Evolutionary conservation across 2,329 filamentous ascomycete species (phyloP).

Genomic region (Aspergillus proliferans): DNA sequence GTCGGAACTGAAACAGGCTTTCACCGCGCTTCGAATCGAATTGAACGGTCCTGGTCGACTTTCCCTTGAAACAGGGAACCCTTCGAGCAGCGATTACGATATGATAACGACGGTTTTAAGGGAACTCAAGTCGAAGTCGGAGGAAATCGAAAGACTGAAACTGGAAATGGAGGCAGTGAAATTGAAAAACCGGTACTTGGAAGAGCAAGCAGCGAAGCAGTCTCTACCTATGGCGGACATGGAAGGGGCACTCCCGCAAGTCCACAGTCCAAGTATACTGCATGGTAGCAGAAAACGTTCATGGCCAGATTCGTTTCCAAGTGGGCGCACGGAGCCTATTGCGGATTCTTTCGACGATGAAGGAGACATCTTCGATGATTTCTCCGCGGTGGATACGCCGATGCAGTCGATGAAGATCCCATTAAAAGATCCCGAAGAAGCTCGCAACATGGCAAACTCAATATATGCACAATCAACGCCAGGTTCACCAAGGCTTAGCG

Average conservation of each 20-base stretch:
- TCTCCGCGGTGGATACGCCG: conserved; percentile 16
- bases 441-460: conserved; percentile 1
- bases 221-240: conserved; percentile 4
- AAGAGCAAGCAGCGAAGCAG: conserved; percentile 19
- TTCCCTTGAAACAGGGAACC: conserved; percentile 13
- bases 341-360: conserved; percentile 29
- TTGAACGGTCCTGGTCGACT: conserved; percentile 25
- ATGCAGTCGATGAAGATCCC: conserved; percentile 20
- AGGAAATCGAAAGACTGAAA: conserved; percentile 34
- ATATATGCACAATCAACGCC: conserved; percentile 3
- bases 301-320: conserved; percentile 24
- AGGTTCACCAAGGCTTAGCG: conserved; percentile 9
- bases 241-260: conserved; percentile 19
- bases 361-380: conserved; percentile 24
- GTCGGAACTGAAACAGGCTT: conserved; percentile 34
- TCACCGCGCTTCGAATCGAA: conserved; percentile 32
- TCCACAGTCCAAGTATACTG: conserved; percentile 29
- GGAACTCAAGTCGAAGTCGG: conserved; percentile 33
- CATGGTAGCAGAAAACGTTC: conserved; percentile 28
- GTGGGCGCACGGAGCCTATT: conserved; percentile 18
- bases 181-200: conserved; percentile 28
- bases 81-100: conserved; percentile 23
- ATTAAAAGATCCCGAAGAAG: conserved; percentile 13
- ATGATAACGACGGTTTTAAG: conserved; percentile 34
- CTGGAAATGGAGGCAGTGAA: conserved; percentile 34